Evolutionary conservation across 2,329 filamentous ascomycete species (phyloP).

Genomic region (Capronia epimyces): DNA sequence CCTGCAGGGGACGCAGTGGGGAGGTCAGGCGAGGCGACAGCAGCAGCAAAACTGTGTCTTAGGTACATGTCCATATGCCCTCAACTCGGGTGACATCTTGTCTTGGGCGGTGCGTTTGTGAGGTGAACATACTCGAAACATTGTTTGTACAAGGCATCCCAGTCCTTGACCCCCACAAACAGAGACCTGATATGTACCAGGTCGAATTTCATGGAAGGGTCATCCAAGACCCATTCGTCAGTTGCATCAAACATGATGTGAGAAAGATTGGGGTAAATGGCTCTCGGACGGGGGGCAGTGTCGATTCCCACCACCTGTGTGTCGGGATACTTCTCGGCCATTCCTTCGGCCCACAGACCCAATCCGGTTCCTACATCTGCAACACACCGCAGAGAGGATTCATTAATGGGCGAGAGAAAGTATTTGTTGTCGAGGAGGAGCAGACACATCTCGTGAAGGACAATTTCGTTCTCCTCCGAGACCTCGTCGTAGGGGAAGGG

Average conservation of each 20-base stretch:
- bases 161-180: conserved; percentile 36
- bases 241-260: conserved; percentile 36
- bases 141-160: conserved; percentile 34
- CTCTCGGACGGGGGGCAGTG: conserved; percentile 32
- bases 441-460: conserved; percentile 22
- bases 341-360: conserved; percentile 34
- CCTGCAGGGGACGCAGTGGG: too few relatives aligned
- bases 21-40: neutral
- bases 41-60: neutral
- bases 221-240: conserved; percentile 35
- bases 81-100: too few relatives aligned
- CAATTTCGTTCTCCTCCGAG: conserved; percentile 22
- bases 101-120: too few relatives aligned
- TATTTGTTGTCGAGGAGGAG: conserved; percentile 22
- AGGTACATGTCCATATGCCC: too few relatives aligned
- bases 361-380: conserved; percentile 34
- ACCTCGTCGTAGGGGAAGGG: conserved; percentile 31
- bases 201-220: conserved; percentile 36
- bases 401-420: conserved; percentile 23
- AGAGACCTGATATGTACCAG: conserved; percentile 40
- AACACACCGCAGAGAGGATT: conserved; percentile 25
- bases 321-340: conserved; percentile 33
- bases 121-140: conserved; percentile 31
- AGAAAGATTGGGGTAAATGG: conserved; percentile 31
- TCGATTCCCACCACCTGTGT: conserved; percentile 37